These are phyloP conservation scores for Hypoxylon trugodes DNA, from an alignment of 495 filamentous ascomycete species.

Conservation along the genomic window DNA sequence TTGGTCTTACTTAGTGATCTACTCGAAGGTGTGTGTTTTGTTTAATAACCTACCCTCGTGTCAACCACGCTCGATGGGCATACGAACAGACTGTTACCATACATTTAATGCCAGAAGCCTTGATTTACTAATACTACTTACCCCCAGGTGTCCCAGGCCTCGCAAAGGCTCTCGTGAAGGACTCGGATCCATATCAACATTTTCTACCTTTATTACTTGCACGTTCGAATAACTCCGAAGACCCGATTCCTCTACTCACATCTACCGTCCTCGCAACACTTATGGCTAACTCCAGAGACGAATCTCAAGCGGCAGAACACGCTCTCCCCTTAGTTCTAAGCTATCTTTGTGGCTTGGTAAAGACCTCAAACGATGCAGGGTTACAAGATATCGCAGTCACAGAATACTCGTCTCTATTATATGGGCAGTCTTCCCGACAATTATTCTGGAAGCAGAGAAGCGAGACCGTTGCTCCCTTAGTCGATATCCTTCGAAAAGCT, in stretches of 20 bases:
- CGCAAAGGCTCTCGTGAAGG: constrained; percentile 74
- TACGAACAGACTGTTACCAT: background rate
- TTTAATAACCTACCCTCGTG: background rate
- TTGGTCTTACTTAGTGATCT: constrained; percentile 89
- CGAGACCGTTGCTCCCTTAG: constrained; percentile 81
- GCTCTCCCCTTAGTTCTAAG: constrained; percentile 86
- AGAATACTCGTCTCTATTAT: constrained; percentile 86
- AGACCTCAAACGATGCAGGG: constrained; percentile 80
- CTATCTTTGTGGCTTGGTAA: constrained; percentile 83
- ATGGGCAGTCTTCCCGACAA: constrained; percentile 74
- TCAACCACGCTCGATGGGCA: background rate
- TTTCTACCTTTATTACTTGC: constrained; percentile 88
- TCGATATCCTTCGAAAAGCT: constrained; percentile 83
- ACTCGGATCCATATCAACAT: constrained; percentile 80
- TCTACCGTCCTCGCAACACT: constrained; percentile 87
- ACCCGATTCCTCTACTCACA: constrained; percentile 86
- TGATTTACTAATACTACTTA: constrained; percentile 30
- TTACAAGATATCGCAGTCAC: constrained; percentile 96
- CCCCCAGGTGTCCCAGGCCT: constrained; percentile 81
- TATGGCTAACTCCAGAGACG: constrained; percentile 73
- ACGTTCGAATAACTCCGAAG: constrained; percentile 81
- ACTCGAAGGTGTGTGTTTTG: constrained; percentile 71
- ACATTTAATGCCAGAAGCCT: background rate
- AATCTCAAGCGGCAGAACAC: constrained; percentile 62
- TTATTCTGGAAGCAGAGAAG: constrained; percentile 88